Evolutionary conservation across 257 asterid species (phyloP).

Genomic region (Fraxinus pennsylvanica): DNA sequence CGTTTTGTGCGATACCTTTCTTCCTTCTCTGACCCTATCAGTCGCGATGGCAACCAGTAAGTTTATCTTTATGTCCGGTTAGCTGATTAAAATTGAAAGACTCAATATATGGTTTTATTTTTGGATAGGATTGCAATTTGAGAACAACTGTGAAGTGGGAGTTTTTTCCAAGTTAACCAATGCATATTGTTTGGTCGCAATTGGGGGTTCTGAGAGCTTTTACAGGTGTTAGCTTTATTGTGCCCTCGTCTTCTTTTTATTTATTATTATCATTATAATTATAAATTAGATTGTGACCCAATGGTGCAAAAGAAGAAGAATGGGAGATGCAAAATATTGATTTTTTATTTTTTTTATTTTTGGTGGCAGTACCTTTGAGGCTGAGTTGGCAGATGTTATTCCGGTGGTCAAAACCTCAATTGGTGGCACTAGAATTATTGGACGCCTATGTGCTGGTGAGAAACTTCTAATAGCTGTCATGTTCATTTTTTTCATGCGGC

Average conservation of each 20-base stretch:
- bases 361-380: constrained; percentile 70
- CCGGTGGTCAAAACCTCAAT: constrained; percentile 90
- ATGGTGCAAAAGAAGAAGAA: background rate
- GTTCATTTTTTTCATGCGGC: background rate
- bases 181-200: constrained; percentile 92
- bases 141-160: constrained; percentile 86
- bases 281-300: too few species aligned
- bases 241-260: background rate
- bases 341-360: background rate
- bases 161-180: constrained; percentile 92
- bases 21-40: background rate
- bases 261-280: background rate
- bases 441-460: constrained; percentile 89
- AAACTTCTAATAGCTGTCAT: background rate
- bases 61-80: background rate
- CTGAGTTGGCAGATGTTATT: constrained; percentile 72
- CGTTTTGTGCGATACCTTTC: background rate
- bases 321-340: background rate
- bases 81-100: background rate
- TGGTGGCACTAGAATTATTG: constrained; percentile 79
- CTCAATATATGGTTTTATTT: constrained; percentile 8
- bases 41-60: constrained; percentile 38
- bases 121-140: constrained; percentile 74
- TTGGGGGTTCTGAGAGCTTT: constrained; percentile 94
- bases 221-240: constrained; percentile 52